Conservation (phyloP, 441 rosid genomes). For the Populus trichocarpa region DNA sequence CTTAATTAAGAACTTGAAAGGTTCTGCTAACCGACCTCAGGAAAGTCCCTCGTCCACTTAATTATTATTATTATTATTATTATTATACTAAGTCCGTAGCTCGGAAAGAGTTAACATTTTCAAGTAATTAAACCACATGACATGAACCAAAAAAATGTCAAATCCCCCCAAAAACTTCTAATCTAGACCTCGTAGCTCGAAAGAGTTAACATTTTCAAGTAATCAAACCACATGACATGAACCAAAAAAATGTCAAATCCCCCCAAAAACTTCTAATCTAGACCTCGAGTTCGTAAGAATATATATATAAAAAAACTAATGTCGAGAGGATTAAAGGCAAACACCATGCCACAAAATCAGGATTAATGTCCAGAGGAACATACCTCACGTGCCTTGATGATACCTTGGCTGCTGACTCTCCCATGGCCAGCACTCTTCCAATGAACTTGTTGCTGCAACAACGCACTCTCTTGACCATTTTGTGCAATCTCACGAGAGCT, state of each 20-base stretch:
- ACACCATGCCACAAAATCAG: slow-evolving; percentile 11
- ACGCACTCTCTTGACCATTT: slow-evolving; percentile 1
- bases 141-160: not conserved
- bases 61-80: not conserved
- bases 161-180: not conserved
- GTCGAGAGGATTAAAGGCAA: not conserved
- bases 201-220: not conserved
- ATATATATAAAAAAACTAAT: too few relatives aligned
- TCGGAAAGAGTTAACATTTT: not conserved
- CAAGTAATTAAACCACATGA: not conserved
- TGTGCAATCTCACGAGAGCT: slow-evolving; percentile 13
- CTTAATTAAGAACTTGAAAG: not conserved
- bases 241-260: not conserved
- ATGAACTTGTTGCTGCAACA: slow-evolving; percentile 22
- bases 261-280: not conserved
- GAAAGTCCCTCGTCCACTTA: not conserved
- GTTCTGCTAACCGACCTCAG: not conserved
- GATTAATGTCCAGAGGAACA: slow-evolving; percentile 20
- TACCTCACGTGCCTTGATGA: slow-evolving; percentile 47
- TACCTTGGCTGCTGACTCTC: slow-evolving; percentile 18
- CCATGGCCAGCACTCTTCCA: slow-evolving; percentile 29
- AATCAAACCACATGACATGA: not conserved
- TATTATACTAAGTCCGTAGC: not conserved
- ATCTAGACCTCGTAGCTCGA: not conserved
- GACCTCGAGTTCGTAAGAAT: not conserved